Conservation (phyloP, 2,329 filamentous ascomycete species). For the Volutella citrinella region DNA sequence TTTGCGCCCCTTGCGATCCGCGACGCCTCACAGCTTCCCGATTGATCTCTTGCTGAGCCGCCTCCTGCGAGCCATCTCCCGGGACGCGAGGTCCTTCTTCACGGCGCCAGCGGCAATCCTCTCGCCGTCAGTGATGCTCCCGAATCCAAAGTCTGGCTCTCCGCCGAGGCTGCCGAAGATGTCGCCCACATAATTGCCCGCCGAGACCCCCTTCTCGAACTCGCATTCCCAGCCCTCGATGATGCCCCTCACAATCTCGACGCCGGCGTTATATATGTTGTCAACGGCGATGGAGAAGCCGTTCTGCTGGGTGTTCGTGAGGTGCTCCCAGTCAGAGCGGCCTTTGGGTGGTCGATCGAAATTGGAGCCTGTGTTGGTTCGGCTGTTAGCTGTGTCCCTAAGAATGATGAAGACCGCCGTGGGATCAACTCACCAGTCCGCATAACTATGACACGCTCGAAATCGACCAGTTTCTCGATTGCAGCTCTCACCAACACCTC, state of each 20-base stretch:
- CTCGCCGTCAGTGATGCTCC: constrained; percentile 40
- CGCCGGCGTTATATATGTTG: constrained; percentile 66
- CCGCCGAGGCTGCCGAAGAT: constrained; percentile 69
- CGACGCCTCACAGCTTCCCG: constrained; percentile 22
- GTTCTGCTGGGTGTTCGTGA: constrained; percentile 59
- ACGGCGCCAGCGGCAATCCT: constrained; percentile 24
- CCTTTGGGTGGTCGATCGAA: constrained; percentile 67
- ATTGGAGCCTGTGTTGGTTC: constrained; percentile 58
- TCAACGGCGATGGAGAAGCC: constrained; percentile 60
- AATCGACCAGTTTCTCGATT: constrained; percentile 58
- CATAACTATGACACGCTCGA: constrained; percentile 64
- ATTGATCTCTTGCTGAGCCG: constrained; percentile 19
- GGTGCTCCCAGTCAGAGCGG: constrained; percentile 54
- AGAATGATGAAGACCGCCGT: no score
- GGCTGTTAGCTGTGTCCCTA: no score
- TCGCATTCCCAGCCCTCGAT: constrained; percentile 56
- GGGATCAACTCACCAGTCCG: constrained; percentile 46
- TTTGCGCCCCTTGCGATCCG: no score
- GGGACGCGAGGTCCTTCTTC: constrained; percentile 18
- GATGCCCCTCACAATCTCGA: constrained; percentile 64
- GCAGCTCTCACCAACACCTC: constrained; percentile 62
- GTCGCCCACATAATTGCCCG: constrained; percentile 67
- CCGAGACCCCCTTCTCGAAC: constrained; percentile 54
- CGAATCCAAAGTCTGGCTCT: constrained; percentile 61
- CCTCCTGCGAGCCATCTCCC: constrained; percentile 27